Conservation (phyloP, 352 stramenopile species). For the Blastocystis sp. region DNA sequence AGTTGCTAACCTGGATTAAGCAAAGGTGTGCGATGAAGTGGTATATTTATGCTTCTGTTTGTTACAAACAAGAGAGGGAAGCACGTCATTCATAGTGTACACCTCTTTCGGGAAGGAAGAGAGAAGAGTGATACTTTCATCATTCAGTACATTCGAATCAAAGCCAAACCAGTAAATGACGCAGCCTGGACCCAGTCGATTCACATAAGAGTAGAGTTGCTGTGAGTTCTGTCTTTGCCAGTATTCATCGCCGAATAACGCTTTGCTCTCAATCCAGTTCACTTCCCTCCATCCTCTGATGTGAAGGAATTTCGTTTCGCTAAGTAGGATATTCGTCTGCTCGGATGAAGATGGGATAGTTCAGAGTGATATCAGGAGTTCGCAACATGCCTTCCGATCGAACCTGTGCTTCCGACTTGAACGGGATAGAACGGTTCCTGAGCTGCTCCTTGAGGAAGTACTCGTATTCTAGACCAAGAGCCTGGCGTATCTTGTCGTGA, state of each 20-base stretch:
- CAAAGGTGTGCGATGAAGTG: slow-evolving; percentile 39
- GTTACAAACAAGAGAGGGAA: not conserved
- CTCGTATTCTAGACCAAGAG: slow-evolving; percentile 33
- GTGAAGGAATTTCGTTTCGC: not conserved
- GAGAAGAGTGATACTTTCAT: slow-evolving; percentile 11
- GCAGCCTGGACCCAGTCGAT: slow-evolving; percentile 40
- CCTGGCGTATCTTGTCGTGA: slow-evolving; percentile 23
- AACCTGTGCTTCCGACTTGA: not conserved
- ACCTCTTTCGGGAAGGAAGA: not conserved
- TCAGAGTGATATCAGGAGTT: slow-evolving; percentile 18
- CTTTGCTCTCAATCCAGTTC: slow-evolving; percentile 58
- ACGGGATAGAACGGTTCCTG: not conserved
- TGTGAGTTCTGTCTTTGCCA: slow-evolving; percentile 30
- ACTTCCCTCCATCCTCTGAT: slow-evolving; percentile 22
- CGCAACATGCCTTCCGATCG: not conserved
- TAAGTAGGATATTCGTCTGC: not conserved
- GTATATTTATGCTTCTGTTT: slow-evolving; percentile 47
- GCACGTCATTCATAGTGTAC: not conserved
- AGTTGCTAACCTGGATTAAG: slow-evolving; percentile 68
- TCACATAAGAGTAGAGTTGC: slow-evolving; percentile 35
- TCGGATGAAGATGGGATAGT: slow-evolving; percentile 6
- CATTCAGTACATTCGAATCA: not conserved
- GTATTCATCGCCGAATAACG: slow-evolving; percentile 9
- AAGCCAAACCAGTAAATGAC: slow-evolving; percentile 61
- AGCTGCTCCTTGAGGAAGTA: slow-evolving; percentile 51